Conservation (phyloP, 495 filamentous ascomycete species). For the Penicillium steckii region DNA sequence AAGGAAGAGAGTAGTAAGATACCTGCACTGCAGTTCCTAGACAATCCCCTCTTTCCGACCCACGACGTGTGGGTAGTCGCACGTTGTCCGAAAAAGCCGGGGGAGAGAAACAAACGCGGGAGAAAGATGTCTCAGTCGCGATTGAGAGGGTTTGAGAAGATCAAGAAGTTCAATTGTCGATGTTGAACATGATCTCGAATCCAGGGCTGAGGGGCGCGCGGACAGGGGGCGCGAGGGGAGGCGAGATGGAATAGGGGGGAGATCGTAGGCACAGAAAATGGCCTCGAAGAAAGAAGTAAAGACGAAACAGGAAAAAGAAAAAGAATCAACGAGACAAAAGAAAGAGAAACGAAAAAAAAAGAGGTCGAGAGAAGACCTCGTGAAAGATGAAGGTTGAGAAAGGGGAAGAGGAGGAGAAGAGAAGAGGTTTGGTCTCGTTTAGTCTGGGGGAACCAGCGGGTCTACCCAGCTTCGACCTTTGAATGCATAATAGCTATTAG, state of each 20-base stretch:
- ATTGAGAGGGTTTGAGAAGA: constrained; percentile 56
- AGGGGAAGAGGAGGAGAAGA: constrained; percentile 11
- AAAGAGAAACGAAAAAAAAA: constrained; percentile 9
- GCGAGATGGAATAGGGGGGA: constrained; percentile 59
- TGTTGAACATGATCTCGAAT: constrained; percentile 64
- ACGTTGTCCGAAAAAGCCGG: constrained; percentile 20
- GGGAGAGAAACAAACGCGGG: constrained; percentile 47
- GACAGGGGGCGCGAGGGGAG: constrained; percentile 55
- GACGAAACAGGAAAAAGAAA: neutral
- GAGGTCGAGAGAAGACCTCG: constrained; percentile 8
- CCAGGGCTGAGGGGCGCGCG: constrained; percentile 63
- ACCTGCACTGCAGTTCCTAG: constrained; percentile 41
- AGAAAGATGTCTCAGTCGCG: constrained; percentile 57
- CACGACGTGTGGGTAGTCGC: constrained; percentile 14
- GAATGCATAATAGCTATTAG: too few relatives aligned
- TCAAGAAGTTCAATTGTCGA: constrained; percentile 55
- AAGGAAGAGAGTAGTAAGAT: constrained; percentile 17
- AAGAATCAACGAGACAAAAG: constrained; percentile 1
- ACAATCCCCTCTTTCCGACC: constrained; percentile 19
- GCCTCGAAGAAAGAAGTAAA: too few relatives aligned
- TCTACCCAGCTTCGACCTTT: constrained; percentile 4
- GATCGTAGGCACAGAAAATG: constrained; percentile 1
- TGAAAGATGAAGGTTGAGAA: constrained; percentile 11
- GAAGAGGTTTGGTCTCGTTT: constrained; percentile 14
- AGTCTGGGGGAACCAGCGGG: constrained; percentile 26